Evolutionary conservation across 2,329 filamentous ascomycete genomes (phyloP), one percentile per base, ranked within the genome.

Genomic region (Neophaeococcomyces mojaviensis): DNA sequence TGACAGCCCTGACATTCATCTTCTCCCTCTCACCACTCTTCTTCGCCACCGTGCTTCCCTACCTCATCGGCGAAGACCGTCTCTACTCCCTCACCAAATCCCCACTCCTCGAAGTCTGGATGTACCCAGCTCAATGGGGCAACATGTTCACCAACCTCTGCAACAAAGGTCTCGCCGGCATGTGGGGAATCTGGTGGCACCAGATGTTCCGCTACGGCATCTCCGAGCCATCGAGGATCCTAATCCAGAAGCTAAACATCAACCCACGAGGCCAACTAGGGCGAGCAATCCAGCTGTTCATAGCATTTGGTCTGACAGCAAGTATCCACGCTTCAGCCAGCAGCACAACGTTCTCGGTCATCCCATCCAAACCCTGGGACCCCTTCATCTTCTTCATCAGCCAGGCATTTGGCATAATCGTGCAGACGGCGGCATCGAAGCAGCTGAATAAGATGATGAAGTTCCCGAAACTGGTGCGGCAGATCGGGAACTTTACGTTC

Each of bases 151-250:
- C 48, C 15, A 53, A 62, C 0, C 46, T 67, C 4, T 46, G 67
- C 9, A 78, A 88, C 50, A 71, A 78, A 48, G 89, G 90, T 0
- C 70, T 96, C 2, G 74, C 77, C 1, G 89, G 88, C 1, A 84
- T 83, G 66, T 97, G 90, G 90, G 82, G 85, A 36, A 73, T 71
- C 18, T 90, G 81, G 74, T 96, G 90, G 90, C 90, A 97, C 63
- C 89, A 96, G 65, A 82, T 83, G 2, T 94, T 95, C 67, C 83
- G 88, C 1, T 75, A 80, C 46, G 79, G 78, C 57, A 68, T 44
- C 37, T 68, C 22, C 44, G 68, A 2, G 64, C 67, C 2, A 47
- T 65, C 28, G 13, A 39, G 46, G 36, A 47, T 53, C 13, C 15
- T 56, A 31, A 51, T 55, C 30, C 18, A 49, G 26, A 43, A 41